Evolutionary conservation across 140 eudicot species (phyloP), one percentile per base, ranked within the genome.

Genomic region (Senecio squalidus): DNA sequence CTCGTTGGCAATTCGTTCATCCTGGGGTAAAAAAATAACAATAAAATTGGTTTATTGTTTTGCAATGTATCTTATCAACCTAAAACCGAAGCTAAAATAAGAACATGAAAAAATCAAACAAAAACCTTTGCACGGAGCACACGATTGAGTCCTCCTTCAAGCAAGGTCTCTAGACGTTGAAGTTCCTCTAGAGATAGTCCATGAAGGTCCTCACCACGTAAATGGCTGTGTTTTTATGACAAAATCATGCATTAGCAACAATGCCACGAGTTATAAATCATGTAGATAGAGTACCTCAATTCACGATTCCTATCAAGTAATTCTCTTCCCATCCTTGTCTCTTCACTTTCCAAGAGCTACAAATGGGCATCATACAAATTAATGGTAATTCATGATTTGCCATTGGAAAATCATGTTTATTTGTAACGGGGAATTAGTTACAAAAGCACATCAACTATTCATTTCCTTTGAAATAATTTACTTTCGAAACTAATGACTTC

Each of bases 201-300:
- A 1, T 77, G 68, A 48, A 84, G 87, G 28, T 77, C 86, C 78
- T 80, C 87, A 15, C 93, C 87, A 23, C 60, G 78, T 64, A 80
- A 28, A 44, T 64, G 86, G 53, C 93, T 82, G 70, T 55, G 51
- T 34, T 49, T 8, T 29, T 64, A 26, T 46, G 13, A 21, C 17
- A 21, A 50, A 5, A 68, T 56, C 53, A 40, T 27, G 56, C 38
- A 24, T 57, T 73, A 50, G 58, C 11, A 8, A 66, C 34, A 20
- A 22, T 24, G 15, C n/a, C 30, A 48, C 1, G 34, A 16, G 6
- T 15, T 36, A 25, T 4, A 10, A 40, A 6, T 22, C 21, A 61
- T 52, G 33, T 17, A 46, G 17, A 9, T 41, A 4, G 18, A 24
- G 45, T 58, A 82, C 92, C 92, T 83, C 18, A 83, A 44, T 57